Percentiles rank a stretch among this genome's conserved stretches.
Conservation (phyloP, 2,329 filamentous ascomycete species). For the Trichophyton benhamiae region DNA sequence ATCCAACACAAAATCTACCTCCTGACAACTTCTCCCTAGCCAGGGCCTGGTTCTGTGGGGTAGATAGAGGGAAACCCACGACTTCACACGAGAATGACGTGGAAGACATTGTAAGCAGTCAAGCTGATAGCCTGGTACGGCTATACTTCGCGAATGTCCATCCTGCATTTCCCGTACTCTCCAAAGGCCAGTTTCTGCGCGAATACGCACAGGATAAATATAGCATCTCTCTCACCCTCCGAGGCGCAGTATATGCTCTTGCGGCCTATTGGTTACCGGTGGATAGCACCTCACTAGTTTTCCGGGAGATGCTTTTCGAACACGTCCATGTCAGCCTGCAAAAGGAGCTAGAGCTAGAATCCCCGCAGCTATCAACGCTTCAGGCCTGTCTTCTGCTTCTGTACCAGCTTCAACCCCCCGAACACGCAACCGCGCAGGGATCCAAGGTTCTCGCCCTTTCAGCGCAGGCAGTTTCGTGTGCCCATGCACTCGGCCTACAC, state of each 20-base stretch:
- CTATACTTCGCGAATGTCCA: conserved; percentile 39
- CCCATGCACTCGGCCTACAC: conserved; percentile 4
- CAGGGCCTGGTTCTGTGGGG: conserved; percentile 35
- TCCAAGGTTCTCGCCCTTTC: not conserved
- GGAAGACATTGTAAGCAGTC: conserved; percentile 32
- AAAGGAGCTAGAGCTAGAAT: not conserved
- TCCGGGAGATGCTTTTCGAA: not conserved
- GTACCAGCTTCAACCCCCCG: not conserved
- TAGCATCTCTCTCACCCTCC: not conserved
- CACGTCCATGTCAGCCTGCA: not conserved
- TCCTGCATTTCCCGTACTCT: conserved; percentile 24
- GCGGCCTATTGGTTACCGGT: not conserved
- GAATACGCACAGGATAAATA: conserved; percentile 2
- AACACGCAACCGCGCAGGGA: not conserved
- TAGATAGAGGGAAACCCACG: conserved; percentile 27
- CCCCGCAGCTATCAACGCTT: not conserved
- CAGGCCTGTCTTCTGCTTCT: conserved; percentile 2
- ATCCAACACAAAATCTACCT: conserved; percentile 24
- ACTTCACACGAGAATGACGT: conserved; percentile 33
- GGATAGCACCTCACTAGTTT: not conserved
- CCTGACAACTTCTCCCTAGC: conserved; percentile 38
- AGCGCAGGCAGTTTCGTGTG: conserved; percentile 3
- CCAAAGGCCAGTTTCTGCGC: not conserved
- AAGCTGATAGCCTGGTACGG: conserved; percentile 32
- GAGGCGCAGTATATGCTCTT: not conserved